Evolutionary conservation across 208 protist species (phyloP).

Genomic region (Wallacemonas collosoma): DNA sequence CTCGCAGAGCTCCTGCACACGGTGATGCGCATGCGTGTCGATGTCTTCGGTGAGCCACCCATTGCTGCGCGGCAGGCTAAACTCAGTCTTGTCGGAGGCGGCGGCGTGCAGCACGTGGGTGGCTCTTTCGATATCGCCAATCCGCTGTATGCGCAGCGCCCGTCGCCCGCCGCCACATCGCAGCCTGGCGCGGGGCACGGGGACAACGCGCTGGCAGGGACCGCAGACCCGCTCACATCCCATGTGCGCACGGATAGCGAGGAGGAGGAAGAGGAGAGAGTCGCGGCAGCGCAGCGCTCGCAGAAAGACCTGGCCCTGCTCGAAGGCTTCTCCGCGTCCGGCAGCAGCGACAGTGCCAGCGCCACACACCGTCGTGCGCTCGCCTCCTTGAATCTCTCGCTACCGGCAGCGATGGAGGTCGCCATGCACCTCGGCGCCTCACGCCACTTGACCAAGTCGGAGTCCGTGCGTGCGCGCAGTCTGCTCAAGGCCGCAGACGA

Average conservation of each 20-base stretch:
- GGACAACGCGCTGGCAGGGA: no score
- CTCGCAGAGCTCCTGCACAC: conserved; percentile 61
- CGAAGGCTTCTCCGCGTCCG: conserved; percentile 41
- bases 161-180: not conserved
- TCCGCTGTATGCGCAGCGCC: conserved; percentile 28
- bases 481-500: conserved; percentile 80
- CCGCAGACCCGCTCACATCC: not conserved
- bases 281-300: conserved; percentile 5
- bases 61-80: conserved; percentile 51
- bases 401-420: conserved; percentile 70
- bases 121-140: conserved; percentile 33
- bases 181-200: not conserved
- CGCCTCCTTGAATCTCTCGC: conserved; percentile 58
- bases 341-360: conserved; percentile 42
- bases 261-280: not conserved
- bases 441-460: conserved; percentile 37
- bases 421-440: conserved; percentile 69
- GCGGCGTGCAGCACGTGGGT: conserved; percentile 26
- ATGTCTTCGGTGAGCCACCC: conserved; percentile 89
- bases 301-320: conserved; percentile 37
- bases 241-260: no score
- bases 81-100: conserved; percentile 41
- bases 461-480: conserved; percentile 44
- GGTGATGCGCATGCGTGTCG: conserved; percentile 58
- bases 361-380: conserved; percentile 67